phyloP scores from a whole-genome alignment of 2,329 filamentous ascomycete species.

The Diaporthe longicolla region DNA sequence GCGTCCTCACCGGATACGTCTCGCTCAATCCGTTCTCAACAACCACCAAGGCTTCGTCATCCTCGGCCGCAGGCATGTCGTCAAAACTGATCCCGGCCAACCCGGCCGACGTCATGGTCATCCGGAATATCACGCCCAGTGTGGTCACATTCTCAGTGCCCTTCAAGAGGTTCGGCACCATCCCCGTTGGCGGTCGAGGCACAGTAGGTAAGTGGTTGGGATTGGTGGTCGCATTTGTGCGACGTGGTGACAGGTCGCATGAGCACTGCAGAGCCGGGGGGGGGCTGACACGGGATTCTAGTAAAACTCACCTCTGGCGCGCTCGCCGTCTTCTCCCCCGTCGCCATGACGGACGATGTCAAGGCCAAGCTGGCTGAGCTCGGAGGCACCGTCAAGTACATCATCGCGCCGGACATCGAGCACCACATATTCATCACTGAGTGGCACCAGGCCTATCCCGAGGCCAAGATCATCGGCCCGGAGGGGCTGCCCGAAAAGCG shows the following conservation, averaged over 20 bases:
- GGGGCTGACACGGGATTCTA: conserved; percentile 51
- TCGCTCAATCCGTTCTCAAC: conserved; percentile 40
- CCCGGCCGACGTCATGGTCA: conserved; percentile 89
- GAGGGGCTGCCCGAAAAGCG: conserved; percentile 89
- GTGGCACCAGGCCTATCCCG: conserved; percentile 85
- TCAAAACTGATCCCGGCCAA: conserved; percentile 76
- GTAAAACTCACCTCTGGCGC: conserved; percentile 83
- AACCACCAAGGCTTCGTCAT: background rate
- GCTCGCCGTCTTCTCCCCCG: conserved; percentile 92
- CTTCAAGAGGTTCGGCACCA: conserved; percentile 82
- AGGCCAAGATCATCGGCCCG: conserved; percentile 84
- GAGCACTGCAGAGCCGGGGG: background rate
- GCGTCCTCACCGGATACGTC: conserved; percentile 35
- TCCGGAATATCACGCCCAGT: conserved; percentile 85
- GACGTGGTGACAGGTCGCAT: background rate
- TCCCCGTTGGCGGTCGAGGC: conserved; percentile 88
- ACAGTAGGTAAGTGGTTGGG: conserved; percentile 76
- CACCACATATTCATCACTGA: conserved; percentile 94
- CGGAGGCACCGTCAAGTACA: conserved; percentile 82
- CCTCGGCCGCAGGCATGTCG: conserved; percentile 63
- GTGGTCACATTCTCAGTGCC: conserved; percentile 86
- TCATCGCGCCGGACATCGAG: conserved; percentile 89
- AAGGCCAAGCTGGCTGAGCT: conserved; percentile 74
- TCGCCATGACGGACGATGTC: conserved; percentile 84
- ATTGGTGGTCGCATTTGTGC: background rate